phyloP scores from a whole-genome alignment of 805 yeast genomes.

The Ogataea chonburiensis region DNA sequence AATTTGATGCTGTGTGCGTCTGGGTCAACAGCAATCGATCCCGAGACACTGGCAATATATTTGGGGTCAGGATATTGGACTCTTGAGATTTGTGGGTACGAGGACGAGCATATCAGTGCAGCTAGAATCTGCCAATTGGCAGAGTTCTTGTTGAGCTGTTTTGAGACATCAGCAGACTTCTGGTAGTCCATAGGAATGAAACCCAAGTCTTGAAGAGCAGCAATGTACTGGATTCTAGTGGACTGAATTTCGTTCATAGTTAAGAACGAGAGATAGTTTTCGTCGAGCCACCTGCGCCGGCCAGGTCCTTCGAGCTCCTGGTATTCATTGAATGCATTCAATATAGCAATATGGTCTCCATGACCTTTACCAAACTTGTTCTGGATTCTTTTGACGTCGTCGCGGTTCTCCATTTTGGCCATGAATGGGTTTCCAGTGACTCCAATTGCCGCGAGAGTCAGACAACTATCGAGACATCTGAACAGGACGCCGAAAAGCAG shows the following conservation, averaged over 20 bases:
- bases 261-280: constrained; percentile 59
- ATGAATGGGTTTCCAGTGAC: constrained; percentile 75
- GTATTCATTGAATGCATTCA: constrained; percentile 59
- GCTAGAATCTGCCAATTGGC: constrained; percentile 52
- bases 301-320: constrained; percentile 30
- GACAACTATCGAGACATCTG: constrained; percentile 73
- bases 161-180: constrained; percentile 12
- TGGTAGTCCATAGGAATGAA: constrained; percentile 61
- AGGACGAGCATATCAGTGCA: constrained; percentile 74
- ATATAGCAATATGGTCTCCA: constrained; percentile 77
- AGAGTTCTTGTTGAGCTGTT: constrained; percentile 49
- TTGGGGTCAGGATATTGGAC: constrained; percentile 82
- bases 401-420: constrained; percentile 60
- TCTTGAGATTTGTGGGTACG: constrained; percentile 79
- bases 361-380: constrained; percentile 43
- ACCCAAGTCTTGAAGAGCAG: constrained; percentile 74
- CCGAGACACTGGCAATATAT: constrained; percentile 64
- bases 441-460: constrained; percentile 77
- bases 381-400: constrained; percentile 51
- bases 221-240: constrained; percentile 64
- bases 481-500: constrained; percentile 77
- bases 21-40: constrained; percentile 83
- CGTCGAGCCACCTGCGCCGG: constrained; percentile 47
- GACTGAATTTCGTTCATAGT: constrained; percentile 71
- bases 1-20: constrained; percentile 71